These are phyloP conservation scores for Fusarium sp. DNA, from an alignment of 2,329 filamentous ascomycete species.

Conservation along the genomic window DNA sequence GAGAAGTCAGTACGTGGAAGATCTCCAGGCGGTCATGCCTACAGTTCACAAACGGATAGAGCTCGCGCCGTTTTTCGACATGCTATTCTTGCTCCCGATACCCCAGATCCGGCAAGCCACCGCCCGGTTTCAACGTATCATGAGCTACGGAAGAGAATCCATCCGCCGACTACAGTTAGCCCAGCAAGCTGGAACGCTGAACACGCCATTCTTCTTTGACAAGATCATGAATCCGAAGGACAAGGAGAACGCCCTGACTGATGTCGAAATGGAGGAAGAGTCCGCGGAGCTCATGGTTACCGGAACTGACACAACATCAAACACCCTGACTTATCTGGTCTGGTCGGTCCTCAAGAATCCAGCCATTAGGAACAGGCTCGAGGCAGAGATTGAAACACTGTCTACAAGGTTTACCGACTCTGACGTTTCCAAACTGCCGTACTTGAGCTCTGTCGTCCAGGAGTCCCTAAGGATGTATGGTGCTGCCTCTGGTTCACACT, in stretches of 20 bases:
- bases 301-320: slow-evolving; percentile 2
- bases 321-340: slow-evolving; percentile 1
- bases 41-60: slow-evolving; percentile 2
- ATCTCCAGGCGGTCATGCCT: neutral
- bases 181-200: neutral
- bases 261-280: slow-evolving; percentile 1
- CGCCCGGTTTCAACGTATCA: neutral
- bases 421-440: neutral
- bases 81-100: neutral
- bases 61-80: neutral
- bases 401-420: neutral
- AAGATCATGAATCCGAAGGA: slow-evolving; percentile 2
- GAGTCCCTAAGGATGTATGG: slow-evolving; percentile 18
- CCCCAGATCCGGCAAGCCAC: neutral
- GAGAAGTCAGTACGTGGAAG: neutral
- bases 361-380: neutral
- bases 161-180: neutral
- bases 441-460: neutral
- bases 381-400: neutral
- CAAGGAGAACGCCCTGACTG: neutral
- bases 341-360: neutral
- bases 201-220: neutral
- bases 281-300: slow-evolving; percentile 1
- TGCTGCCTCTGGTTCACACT: slow-evolving; percentile 3
- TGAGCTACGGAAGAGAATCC: neutral